phyloP scores from a whole-genome alignment of 768 basidiomycete genomes.

The Boletus pseudopeckii region DNA sequence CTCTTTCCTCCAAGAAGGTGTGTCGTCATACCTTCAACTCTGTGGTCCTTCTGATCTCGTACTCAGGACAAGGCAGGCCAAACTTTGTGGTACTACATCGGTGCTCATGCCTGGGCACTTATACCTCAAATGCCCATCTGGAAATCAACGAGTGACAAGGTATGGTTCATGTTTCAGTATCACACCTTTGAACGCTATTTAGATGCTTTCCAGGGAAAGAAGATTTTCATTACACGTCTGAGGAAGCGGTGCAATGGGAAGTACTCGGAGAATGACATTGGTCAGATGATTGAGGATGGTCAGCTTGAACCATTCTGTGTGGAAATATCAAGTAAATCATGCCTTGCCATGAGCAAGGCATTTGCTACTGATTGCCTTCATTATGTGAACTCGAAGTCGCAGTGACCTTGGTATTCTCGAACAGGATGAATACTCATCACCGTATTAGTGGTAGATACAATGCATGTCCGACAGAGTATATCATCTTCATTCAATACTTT shows the following conservation, averaged over 20 bases:
- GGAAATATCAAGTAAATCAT: slow-evolving; percentile 31
- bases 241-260: slow-evolving; percentile 34
- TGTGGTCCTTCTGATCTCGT: slow-evolving; percentile 3
- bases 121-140: slow-evolving; percentile 35
- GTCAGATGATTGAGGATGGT: slow-evolving; percentile 36
- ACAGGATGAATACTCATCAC: background rate
- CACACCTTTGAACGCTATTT: background rate
- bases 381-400: slow-evolving; percentile 9
- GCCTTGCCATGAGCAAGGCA: slow-evolving; percentile 15
- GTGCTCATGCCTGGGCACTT: slow-evolving; percentile 44
- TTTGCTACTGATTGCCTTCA: slow-evolving; percentile 23
- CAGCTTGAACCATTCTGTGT: slow-evolving; percentile 46
- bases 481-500: background rate
- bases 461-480: background rate
- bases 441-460: background rate
- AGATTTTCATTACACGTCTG: slow-evolving; percentile 35
- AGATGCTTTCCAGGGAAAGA: slow-evolving; percentile 25
- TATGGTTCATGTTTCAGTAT: slow-evolving; percentile 15
- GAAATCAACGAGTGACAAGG: slow-evolving; percentile 37
- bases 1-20: slow-evolving; percentile 45
- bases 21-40: background rate
- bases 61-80: slow-evolving; percentile 30
- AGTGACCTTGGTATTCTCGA: background rate
- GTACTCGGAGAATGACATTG: slow-evolving; percentile 34
- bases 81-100: slow-evolving; percentile 47